Conservation (phyloP, 805 yeast species). For the Suhomyces sp. region DNA sequence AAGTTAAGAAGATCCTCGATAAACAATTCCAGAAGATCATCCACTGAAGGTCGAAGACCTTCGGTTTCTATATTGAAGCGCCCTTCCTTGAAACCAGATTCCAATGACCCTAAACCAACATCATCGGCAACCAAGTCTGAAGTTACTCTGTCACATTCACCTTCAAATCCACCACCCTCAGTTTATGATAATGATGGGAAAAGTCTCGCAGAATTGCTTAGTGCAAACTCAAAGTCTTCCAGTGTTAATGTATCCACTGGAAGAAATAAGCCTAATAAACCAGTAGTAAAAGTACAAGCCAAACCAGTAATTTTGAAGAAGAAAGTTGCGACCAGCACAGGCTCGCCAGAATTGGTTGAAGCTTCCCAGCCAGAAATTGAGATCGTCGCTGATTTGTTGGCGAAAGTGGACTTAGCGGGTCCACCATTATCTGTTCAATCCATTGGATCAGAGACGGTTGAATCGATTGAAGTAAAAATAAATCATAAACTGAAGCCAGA, state of each 20-base stretch:
- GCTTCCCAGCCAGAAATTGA: neutral
- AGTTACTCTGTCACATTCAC: neutral
- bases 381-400: neutral
- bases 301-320: constrained; percentile 42
- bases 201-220: constrained; percentile 40
- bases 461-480: neutral
- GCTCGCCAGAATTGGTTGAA: neutral
- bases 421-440: neutral
- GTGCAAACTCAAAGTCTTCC: constrained; percentile 20
- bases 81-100: constrained; percentile 1
- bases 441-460: neutral
- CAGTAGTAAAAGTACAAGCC: constrained; percentile 23
- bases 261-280: constrained; percentile 13
- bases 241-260: constrained; percentile 16
- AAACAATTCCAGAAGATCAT: constrained; percentile 4
- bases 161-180: constrained; percentile 17
- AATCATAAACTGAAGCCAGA: neutral
- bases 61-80: constrained; percentile 20
- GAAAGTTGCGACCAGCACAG: constrained; percentile 12
- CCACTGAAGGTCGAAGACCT: constrained; percentile 14
- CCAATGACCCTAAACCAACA: neutral
- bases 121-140: neutral
- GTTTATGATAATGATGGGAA: constrained; percentile 18
- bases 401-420: neutral
- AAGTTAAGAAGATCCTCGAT: constrained; percentile 8